A percentile compares a stretch with the other conserved stretches of the same genome.
phyloP scores from a whole-genome alignment of 75 land plant genomes.

The Sequoiadendron giganteum region DNA sequence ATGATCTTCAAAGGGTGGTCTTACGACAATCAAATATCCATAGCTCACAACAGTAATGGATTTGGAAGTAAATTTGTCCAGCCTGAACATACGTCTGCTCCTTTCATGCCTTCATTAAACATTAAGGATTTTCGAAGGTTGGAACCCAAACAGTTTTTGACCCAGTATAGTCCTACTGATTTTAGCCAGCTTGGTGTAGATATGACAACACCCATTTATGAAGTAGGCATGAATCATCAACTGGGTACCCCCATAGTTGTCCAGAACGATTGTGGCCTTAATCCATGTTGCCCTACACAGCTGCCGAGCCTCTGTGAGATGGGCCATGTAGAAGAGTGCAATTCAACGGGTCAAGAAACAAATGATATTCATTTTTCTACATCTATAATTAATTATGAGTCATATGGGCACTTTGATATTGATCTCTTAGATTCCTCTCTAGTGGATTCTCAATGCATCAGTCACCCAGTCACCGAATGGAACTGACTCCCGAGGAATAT shows the following conservation, averaged over 20 bases:
- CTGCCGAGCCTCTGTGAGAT: constrained; percentile 2
- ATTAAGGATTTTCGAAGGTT: background rate
- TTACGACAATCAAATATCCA: background rate
- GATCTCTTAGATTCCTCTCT: background rate
- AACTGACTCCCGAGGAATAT: background rate
- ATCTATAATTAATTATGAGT: background rate
- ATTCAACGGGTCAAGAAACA: background rate
- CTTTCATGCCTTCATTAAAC: background rate
- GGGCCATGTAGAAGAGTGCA: constrained; percentile 4
- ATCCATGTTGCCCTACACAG: background rate
- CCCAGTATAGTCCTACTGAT: background rate
- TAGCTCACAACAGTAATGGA: background rate
- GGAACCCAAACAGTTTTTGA: background rate
- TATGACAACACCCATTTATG: background rate
- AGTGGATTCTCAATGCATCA: background rate
- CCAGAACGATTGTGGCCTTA: background rate
- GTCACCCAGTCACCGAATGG: constrained; percentile 4
- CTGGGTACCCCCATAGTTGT: background rate
- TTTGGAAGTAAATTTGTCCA: constrained; percentile 3
- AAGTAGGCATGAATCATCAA: background rate
- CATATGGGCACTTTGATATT: constrained; percentile 1
- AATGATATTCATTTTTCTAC: background rate
- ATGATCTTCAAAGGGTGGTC: background rate
- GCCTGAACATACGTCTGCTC: background rate
- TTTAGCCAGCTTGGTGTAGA: background rate